phyloP scores from a whole-genome alignment of 441 rosid genomes.

The Theobroma grandiflorum region DNA sequence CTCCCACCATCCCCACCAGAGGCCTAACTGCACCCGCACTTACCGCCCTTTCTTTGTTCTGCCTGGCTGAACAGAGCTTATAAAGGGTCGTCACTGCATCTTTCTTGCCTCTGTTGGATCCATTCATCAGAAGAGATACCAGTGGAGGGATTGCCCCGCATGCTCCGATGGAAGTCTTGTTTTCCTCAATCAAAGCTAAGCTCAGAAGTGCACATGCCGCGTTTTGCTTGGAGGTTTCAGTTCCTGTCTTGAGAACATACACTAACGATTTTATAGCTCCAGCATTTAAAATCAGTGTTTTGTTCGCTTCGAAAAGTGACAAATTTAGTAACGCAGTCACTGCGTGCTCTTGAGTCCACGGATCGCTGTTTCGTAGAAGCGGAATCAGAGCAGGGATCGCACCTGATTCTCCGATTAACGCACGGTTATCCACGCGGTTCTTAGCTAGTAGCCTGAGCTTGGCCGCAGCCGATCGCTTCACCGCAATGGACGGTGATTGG shows the following conservation, averaged over 20 bases:
- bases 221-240: constrained; percentile 89
- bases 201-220: constrained; percentile 90
- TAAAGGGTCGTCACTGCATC: constrained; percentile 88
- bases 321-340: constrained; percentile 88
- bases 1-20: constrained; percentile 72
- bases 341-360: constrained; percentile 93
- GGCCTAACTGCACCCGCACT: constrained; percentile 89
- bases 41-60: constrained; percentile 88
- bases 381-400: constrained; percentile 80
- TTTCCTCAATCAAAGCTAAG: constrained; percentile 76
- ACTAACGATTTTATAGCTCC: constrained; percentile 86
- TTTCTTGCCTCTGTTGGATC: constrained; percentile 81
- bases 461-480: constrained; percentile 91
- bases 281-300: constrained; percentile 58
- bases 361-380: constrained; percentile 79
- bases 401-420: constrained; percentile 88
- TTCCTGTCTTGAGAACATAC: constrained; percentile 86
- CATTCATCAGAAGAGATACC: constrained; percentile 73
- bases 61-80: constrained; percentile 75
- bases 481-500: constrained; percentile 63
- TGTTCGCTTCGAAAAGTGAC: constrained; percentile 80
- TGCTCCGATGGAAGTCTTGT: constrained; percentile 82
- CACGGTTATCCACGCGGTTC: constrained; percentile 84
- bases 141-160: constrained; percentile 89
- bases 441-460: constrained; percentile 86